Conservation (phyloP, 345 rosid genomes). For the Sonneratia caseolaris region DNA sequence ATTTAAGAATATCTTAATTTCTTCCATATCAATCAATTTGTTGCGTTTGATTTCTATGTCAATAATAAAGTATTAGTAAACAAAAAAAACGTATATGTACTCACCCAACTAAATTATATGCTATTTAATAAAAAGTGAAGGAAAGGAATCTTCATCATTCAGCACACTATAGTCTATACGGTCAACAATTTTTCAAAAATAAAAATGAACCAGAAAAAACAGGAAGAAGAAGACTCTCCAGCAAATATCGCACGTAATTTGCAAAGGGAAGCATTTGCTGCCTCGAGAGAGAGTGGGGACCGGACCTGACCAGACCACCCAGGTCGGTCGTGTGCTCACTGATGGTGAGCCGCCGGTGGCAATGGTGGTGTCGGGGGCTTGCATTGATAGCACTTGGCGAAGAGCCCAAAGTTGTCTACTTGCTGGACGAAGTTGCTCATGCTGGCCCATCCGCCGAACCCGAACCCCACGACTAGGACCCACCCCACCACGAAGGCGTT, state of each 20-base stretch:
- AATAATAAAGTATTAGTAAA: too few species aligned
- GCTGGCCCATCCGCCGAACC: slow-evolving; percentile 25
- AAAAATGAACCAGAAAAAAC: slow-evolving; percentile 8
- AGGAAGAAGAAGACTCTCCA: slow-evolving; percentile 15
- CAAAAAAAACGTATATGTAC: too few species aligned
- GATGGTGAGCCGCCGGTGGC: slow-evolving; percentile 24
- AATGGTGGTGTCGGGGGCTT: slow-evolving; percentile 46
- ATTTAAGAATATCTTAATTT: too few species aligned
- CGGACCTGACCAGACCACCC: too few species aligned
- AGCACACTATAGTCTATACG: slow-evolving; percentile 41
- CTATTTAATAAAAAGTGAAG: slow-evolving; percentile 20
- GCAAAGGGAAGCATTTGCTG: slow-evolving; percentile 16
- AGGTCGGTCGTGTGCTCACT: background rate
- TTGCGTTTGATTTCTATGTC: too few species aligned
- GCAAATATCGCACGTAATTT: slow-evolving; percentile 50
- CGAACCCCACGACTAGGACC: slow-evolving; percentile 20
- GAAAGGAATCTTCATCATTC: slow-evolving; percentile 41
- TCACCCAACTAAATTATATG: slow-evolving; percentile 5
- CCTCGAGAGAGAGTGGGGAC: slow-evolving; percentile 4
- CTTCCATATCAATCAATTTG: too few species aligned
- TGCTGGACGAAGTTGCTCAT: slow-evolving; percentile 49
- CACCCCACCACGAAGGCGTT: slow-evolving; percentile 17
- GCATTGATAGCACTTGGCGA: slow-evolving; percentile 98
- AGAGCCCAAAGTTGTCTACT: slow-evolving; percentile 83
- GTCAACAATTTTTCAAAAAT: slow-evolving; percentile 4